Conservation (phyloP, 345 rosid species). For the Pseudoturritis turrita region DNA sequence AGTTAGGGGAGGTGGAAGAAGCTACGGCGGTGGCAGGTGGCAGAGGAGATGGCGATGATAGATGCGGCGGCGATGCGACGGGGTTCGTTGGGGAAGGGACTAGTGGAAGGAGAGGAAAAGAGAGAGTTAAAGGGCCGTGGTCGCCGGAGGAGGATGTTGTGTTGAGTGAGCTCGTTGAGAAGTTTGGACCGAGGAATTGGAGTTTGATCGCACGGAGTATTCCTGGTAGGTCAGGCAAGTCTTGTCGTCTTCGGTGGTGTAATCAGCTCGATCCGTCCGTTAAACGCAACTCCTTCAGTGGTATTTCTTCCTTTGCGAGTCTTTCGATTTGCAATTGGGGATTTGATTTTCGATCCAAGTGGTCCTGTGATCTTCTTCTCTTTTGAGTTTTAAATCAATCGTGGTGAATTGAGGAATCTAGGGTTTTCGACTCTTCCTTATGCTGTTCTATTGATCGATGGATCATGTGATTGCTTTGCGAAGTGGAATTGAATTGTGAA, state of each 20-base stretch:
- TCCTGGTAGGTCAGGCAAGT: conserved; percentile 78
- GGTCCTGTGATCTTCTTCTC: conserved; percentile 5
- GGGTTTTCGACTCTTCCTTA: background rate
- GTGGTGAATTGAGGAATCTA: conserved; percentile 3
- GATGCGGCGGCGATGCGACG: conserved; percentile 6
- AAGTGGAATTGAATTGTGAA: background rate
- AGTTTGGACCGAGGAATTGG: conserved; percentile 80
- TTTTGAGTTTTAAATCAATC: background rate
- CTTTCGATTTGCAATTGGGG: background rate
- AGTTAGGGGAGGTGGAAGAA: conserved; percentile 16
- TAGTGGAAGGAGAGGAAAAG: conserved; percentile 23
- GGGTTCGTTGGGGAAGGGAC: conserved; percentile 28
- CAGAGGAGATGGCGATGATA: conserved; percentile 28
- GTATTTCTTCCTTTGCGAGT: conserved; percentile 15
- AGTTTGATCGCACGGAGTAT: conserved; percentile 69
- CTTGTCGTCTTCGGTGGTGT: conserved; percentile 93
- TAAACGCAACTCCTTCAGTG: conserved; percentile 77
- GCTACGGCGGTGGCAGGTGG: conserved; percentile 6
- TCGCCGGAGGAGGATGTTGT: conserved; percentile 69
- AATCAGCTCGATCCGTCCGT: conserved; percentile 85
- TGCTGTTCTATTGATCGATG: background rate
- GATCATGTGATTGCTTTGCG: background rate
- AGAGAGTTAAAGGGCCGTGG: conserved; percentile 68
- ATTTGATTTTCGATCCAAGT: background rate
- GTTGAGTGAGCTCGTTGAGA: conserved; percentile 50